Percentiles rank a stretch among this genome's conserved stretches.
Conservation (phyloP, 768 basidiomycete species). For the Phaeotremella skinneri region DNA sequence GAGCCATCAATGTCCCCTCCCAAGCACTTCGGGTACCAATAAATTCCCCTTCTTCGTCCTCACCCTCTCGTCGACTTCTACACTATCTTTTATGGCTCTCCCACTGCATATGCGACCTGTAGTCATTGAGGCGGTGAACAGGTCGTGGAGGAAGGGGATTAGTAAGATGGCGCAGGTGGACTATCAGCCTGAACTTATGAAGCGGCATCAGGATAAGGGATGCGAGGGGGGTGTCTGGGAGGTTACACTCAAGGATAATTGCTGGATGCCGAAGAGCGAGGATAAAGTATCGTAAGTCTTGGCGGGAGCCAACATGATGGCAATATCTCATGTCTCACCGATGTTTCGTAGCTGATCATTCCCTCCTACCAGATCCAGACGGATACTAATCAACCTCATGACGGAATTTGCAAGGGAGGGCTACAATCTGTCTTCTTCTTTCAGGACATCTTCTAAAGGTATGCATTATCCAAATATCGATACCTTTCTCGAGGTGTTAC, state of each 20-base stretch:
- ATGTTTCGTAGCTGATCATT: too few relatives aligned
- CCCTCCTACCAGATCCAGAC: conserved; percentile 24
- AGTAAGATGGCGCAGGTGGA: conserved; percentile 31
- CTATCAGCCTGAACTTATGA: conserved; percentile 40
- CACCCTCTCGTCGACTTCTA: conserved; percentile 35
- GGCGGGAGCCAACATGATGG: background rate
- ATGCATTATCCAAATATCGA: background rate
- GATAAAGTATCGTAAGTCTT: conserved; percentile 43
- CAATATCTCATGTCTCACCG: too few relatives aligned
- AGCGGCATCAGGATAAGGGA: conserved; percentile 36
- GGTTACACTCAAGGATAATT: conserved; percentile 31
- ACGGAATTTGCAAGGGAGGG: conserved; percentile 43
- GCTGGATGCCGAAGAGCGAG: conserved; percentile 37
- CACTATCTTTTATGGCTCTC: conserved; percentile 41
- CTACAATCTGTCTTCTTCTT: conserved; percentile 35
- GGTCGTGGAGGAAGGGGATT: conserved; percentile 36
- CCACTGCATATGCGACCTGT: conserved; percentile 30
- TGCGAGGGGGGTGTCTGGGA: conserved; percentile 46
- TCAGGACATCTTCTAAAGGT: conserved; percentile 43
- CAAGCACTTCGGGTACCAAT: conserved; percentile 11
- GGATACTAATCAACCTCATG: conserved; percentile 41
- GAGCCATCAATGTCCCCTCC: conserved; percentile 34
- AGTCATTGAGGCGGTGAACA: conserved; percentile 31
- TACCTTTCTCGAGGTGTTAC: background rate
- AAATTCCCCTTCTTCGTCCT: conserved; percentile 42